Evolutionary conservation across 352 stramenopile species (phyloP).

Genomic region (Globisporangium carolinianum): DNA sequence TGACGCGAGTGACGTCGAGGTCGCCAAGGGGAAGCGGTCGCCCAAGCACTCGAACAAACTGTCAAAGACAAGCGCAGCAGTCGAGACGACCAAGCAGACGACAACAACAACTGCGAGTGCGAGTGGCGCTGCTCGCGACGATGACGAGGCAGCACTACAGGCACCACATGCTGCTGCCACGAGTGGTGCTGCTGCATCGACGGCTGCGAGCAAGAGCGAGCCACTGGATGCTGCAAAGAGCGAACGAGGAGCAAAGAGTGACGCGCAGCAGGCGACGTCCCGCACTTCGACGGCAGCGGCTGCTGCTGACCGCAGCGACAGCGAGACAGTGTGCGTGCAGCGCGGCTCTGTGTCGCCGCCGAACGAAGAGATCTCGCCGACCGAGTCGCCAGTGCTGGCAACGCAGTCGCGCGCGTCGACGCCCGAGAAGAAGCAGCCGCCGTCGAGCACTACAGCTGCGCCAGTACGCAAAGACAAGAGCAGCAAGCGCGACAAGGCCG

Average conservation of each 20-base stretch:
- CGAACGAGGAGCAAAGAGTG: too few species aligned
- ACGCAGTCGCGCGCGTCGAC: background rate
- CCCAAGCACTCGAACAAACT: constrained; percentile 10
- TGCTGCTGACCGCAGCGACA: background rate
- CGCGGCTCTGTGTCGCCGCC: constrained; percentile 1
- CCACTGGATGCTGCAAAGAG: too few species aligned
- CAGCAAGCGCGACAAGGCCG: constrained; percentile 13
- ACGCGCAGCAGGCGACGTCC: background rate
- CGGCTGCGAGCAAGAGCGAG: too few species aligned
- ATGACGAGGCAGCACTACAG: too few species aligned
- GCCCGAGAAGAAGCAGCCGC: constrained; percentile 2
- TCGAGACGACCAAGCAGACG: background rate
- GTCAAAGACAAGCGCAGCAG: too few species aligned
- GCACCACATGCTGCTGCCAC: too few species aligned
- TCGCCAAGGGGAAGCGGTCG: constrained; percentile 10
- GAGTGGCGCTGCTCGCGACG: too few species aligned
- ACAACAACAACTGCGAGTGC: background rate
- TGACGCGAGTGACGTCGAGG: constrained; percentile 11
- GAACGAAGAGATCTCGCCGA: constrained; percentile 13
- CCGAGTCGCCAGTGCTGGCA: constrained; percentile 1
- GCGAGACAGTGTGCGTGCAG: background rate
- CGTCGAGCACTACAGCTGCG: background rate
- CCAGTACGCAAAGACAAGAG: constrained; percentile 39
- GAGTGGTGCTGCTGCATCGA: too few species aligned
- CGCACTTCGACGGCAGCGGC: background rate